A percentile compares a stretch with the other conserved stretches of the same genome.
Evolutionary conservation across 331 rosid genomes (phyloP).

Genomic region (Quercus phellos): DNA sequence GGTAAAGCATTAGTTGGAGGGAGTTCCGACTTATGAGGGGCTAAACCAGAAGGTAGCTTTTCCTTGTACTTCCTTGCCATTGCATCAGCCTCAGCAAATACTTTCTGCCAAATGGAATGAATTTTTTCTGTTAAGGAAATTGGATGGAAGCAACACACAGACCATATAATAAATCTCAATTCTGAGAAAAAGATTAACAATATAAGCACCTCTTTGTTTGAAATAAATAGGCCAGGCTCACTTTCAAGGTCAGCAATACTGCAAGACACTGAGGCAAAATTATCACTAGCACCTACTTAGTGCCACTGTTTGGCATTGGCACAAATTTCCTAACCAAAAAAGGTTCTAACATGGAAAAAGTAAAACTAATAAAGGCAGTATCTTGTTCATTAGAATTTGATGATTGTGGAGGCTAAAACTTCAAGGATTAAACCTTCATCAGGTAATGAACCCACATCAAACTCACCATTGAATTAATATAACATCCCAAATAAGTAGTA

Average conservation of each 20-base stretch:
- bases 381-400: not conserved
- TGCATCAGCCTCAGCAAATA: slow-evolving; percentile 56
- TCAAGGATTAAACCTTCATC: not conserved
- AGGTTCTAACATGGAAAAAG: not conserved
- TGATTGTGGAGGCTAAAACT: not conserved
- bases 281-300: not conserved
- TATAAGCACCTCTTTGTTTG: slow-evolving; percentile 55
- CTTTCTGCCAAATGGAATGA: slow-evolving; percentile 40
- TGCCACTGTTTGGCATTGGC: not conserved
- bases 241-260: slow-evolving; percentile 88
- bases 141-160: not conserved
- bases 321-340: not conserved
- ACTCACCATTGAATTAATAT: not conserved
- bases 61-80: slow-evolving; percentile 71
- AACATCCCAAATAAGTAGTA: not conserved
- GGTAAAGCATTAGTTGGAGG: slow-evolving; percentile 13
- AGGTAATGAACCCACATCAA: not conserved
- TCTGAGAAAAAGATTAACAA: not conserved
- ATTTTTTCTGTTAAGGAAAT: not conserved
- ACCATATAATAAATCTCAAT: not conserved
- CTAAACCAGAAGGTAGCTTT: slow-evolving; percentile 36
- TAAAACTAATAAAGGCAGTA: not conserved
- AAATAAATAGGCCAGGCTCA: slow-evolving; percentile 75
- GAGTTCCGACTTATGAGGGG: slow-evolving; percentile 2
- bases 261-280: slow-evolving; percentile 27